phyloP scores from a whole-genome alignment of 495 filamentous ascomycete genomes.

The Tuber magnatum region DNA sequence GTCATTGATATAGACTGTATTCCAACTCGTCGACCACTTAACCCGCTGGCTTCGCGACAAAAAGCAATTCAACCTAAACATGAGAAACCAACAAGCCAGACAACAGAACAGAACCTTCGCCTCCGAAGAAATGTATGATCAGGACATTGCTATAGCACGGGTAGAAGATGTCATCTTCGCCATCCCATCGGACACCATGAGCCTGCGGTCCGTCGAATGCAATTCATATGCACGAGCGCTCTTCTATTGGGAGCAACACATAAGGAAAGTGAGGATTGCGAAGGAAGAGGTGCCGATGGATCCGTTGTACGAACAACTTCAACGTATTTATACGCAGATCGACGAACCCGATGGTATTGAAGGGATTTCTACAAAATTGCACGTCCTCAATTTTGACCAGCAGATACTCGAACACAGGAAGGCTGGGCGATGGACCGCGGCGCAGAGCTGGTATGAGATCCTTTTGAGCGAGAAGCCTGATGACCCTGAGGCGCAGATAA shows the following conservation, averaged over 20 bases:
- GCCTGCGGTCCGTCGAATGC: conserved; percentile 78
- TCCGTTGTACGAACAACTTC: conserved; percentile 64
- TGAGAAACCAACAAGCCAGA: conserved; percentile 41
- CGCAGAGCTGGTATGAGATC: conserved; percentile 95
- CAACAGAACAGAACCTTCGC: conserved; percentile 41
- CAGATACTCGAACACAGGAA: conserved; percentile 87
- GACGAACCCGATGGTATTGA: conserved; percentile 97
- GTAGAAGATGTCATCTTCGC: conserved; percentile 58
- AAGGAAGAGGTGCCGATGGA: conserved; percentile 48
- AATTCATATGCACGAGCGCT: conserved; percentile 85
- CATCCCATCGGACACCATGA: conserved; percentile 79
- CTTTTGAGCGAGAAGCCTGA: conserved; percentile 69
- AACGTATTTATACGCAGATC: conserved; percentile 91
- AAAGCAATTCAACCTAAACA: conserved; percentile 52
- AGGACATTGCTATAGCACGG: conserved; percentile 45
- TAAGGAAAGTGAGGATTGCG: conserved; percentile 51
- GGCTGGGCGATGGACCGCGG: conserved; percentile 93
- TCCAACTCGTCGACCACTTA: conserved; percentile 83
- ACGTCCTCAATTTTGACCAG: conserved; percentile 76
- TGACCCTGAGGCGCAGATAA: conserved; percentile 67
- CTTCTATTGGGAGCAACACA: conserved; percentile 89
- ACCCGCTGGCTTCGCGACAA: conserved; percentile 81
- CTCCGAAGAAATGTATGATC: conserved; percentile 42
- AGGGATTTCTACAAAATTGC: conserved; percentile 78
- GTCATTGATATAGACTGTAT: conserved; percentile 59